Evolutionary conservation across 169 alveolate species (phyloP), one percentile per base, ranked within the genome.

Genomic region (Plasmodium berghei): DNA sequence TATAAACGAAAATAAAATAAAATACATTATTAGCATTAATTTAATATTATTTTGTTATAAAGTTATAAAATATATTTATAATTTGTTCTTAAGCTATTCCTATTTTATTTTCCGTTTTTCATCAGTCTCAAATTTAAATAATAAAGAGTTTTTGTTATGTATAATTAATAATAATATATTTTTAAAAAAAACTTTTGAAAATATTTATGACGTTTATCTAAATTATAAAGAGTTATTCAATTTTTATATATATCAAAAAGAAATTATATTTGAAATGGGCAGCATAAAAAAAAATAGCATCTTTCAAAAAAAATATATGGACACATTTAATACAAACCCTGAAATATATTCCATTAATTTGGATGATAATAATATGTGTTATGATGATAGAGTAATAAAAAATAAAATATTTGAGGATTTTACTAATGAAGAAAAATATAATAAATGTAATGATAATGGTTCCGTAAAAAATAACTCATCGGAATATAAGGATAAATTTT

Each of bases 121-220:
- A 10, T 55, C 73, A 34, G 52, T 34, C 3, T 58, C 83, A 4
- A 67, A 83, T 58, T 20, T 83, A 61, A 56, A 48, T 24, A 62
- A 66, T 74, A 61, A 77, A 77, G 72, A 67, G 58, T 52, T 40
- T 66, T 46, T 83, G 22, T 56, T 83, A 34, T 28, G 70, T 18
- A 16, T 83, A 49, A 83, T 83, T 40, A 83, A 83, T 69, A 63
- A 58, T 22, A 67, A 40, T 58, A 55, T 83, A 66, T 83, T 83
- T 83, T 83, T 83, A 83, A 83, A 83, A 67, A 83, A 67, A 16
- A 71, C 66, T 24, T 83, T 83, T 49, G 73, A 66, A 83, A 83
- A 83, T 62, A 46, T 83, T 18, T 34, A 83, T 67, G 46, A 34
- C 12, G 45, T 83, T 46, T 83, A 66, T 45, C 20, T 66, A 34